phyloP scores from a whole-genome alignment of 352 stramenopile species.

The Phytophthora hibernalis region DNA sequence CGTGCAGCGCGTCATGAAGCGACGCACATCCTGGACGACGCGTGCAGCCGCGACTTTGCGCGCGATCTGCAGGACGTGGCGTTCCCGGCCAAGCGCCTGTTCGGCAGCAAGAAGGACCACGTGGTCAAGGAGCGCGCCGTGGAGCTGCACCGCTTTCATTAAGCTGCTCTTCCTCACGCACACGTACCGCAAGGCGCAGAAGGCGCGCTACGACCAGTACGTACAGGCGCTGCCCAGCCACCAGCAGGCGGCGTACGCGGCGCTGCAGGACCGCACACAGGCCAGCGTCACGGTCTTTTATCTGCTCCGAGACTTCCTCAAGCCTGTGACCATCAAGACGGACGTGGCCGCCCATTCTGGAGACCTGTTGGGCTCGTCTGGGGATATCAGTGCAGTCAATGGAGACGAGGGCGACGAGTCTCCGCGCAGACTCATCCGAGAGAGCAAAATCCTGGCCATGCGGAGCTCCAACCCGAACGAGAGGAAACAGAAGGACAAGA shows the following conservation, averaged over 20 bases:
- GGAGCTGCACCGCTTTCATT: slow-evolving; percentile 83
- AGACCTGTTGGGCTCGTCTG: slow-evolving; percentile 23
- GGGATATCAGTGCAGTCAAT: not conserved
- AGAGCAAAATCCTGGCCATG: slow-evolving; percentile 80
- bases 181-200: slow-evolving; percentile 79
- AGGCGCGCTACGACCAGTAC: slow-evolving; percentile 62
- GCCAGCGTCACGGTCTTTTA: slow-evolving; percentile 72
- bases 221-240: slow-evolving; percentile 35
- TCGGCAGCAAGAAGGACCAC: slow-evolving; percentile 71
- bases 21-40: slow-evolving; percentile 54
- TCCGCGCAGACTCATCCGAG: slow-evolving; percentile 55
- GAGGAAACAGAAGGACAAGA: slow-evolving; percentile 22
- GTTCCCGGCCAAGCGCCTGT: slow-evolving; percentile 74
- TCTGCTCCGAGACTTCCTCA: slow-evolving; percentile 77
- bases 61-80: slow-evolving; percentile 40
- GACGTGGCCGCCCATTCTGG: slow-evolving; percentile 26
- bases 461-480: slow-evolving; percentile 35
- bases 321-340: slow-evolving; percentile 49
- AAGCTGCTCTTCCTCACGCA: slow-evolving; percentile 76
- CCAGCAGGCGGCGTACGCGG: slow-evolving; percentile 33
- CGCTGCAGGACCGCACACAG: slow-evolving; percentile 52
- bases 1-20: slow-evolving; percentile 66
- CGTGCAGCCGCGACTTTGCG: slow-evolving; percentile 52
- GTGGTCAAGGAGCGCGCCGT: slow-evolving; percentile 78
- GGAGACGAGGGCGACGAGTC: slow-evolving; percentile 42